These are phyloP conservation scores for Stemphylium beticola DNA, from an alignment of 2,329 filamentous ascomycete genomes.

Conservation along the genomic window DNA sequence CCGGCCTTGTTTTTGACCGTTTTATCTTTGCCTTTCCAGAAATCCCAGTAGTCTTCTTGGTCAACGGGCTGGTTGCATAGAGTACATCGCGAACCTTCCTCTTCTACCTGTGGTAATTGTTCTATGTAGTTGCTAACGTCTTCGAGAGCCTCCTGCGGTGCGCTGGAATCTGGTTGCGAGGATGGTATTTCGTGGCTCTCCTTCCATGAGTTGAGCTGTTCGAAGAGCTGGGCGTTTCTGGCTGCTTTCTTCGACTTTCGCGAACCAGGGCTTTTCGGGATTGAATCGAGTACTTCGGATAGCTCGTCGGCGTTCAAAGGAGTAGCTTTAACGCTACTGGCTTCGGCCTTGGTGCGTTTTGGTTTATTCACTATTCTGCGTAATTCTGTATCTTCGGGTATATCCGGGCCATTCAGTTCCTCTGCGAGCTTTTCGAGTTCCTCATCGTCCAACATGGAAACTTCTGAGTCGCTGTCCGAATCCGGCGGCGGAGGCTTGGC, in stretches of 20 bases:
- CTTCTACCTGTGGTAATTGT: slow-evolving; percentile 22
- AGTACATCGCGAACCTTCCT: slow-evolving; percentile 59
- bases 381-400: slow-evolving; percentile 10
- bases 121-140: slow-evolving; percentile 26
- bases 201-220: slow-evolving; percentile 26
- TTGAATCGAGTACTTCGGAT: neutral
- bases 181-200: slow-evolving; percentile 17
- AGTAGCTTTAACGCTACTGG: neutral
- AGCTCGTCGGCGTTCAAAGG: slow-evolving; percentile 6
- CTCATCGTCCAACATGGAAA: slow-evolving; percentile 8
- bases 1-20: slow-evolving; percentile 60
- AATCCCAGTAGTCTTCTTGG: slow-evolving; percentile 58
- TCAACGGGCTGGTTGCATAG: slow-evolving; percentile 70
- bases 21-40: slow-evolving; percentile 31
- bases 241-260: slow-evolving; percentile 1
- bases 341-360: neutral
- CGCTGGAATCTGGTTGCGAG: slow-evolving; percentile 25
- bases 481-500: neutral
- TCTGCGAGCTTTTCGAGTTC: slow-evolving; percentile 5
- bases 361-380: slow-evolving; percentile 7
- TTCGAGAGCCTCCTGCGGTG: slow-evolving; percentile 22
- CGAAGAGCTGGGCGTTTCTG: slow-evolving; percentile 17
- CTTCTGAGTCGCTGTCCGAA: slow-evolving; percentile 4
- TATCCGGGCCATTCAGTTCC: neutral
- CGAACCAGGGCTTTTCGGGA: neutral